Base-by-base conservation (phyloP, 108 stramenopile species). In the Cylindrotheca closterium region DNA sequence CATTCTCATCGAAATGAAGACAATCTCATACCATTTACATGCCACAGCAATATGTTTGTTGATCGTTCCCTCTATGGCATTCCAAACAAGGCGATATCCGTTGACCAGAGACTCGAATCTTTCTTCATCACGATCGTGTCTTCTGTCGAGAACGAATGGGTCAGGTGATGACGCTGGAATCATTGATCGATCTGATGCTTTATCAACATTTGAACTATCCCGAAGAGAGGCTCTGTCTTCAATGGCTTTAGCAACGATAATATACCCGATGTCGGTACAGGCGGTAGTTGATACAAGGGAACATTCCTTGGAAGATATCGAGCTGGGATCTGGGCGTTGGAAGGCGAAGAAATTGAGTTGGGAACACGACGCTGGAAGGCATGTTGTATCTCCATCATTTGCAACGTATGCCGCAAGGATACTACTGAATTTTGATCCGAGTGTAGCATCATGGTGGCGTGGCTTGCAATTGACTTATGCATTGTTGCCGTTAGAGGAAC, bases 381-480 rank as follows among this genome's bases (percentile, higher is more conserved):
- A n/a, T n/a, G n/a, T n/a, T n/a, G 70, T 88, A 21, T 84, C 86
- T 18, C 63, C 87, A n/a, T 68, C 70, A 3, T 93, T 93, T 74
- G 68, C 67, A 2, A 86, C 86, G 15, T 93, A 90, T 48, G 53
- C 79, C 10, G 63, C 88, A 8, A 63, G 92, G 30, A 88, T 93
- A 67, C 55, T 93, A 2, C 70, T 93, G 19, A 73, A 71, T 27
- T 93, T 84, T 58, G 92, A 93, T 57, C 56, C 54, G 25, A 77
- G 77, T 4, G 85, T 78, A 2, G 51, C 67, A 0, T 31, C 60
- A 0, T 93, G 92, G 92, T 93, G 89, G 88, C 52, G 63, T 10
- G 47, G 67, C 3, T 59, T 60, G 4, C 8, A 73, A 24, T n/a
- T 47, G 0, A 58, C 71, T 2, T 82, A 70, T 62, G 83, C 87